Evolutionary conservation across 768 basidiomycete species (phyloP).

Genomic region (Scleroderma bovista): DNA sequence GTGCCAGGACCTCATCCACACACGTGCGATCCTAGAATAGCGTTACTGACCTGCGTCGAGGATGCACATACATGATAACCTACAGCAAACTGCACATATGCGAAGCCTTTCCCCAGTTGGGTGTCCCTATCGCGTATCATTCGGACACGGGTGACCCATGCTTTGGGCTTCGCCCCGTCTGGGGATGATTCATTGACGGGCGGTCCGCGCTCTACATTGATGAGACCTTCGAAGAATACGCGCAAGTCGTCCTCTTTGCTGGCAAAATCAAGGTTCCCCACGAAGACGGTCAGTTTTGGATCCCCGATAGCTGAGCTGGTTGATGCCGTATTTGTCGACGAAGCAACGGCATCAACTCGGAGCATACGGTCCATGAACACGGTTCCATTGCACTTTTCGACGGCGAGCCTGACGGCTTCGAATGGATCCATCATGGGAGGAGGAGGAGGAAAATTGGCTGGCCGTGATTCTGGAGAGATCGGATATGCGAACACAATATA

Average conservation of each 20-base stretch:
- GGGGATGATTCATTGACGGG: slow-evolving; percentile 32
- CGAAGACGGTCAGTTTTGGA: slow-evolving; percentile 80
- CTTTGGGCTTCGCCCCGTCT: slow-evolving; percentile 31
- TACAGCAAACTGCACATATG: slow-evolving; percentile 85
- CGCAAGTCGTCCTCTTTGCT: slow-evolving; percentile 88
- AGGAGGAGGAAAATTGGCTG: slow-evolving; percentile 47
- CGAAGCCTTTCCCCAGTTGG: slow-evolving; percentile 93
- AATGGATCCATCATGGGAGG: slow-evolving; percentile 56
- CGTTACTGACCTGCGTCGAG: background rate
- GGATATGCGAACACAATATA: slow-evolving; percentile 89
- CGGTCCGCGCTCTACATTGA: slow-evolving; percentile 65
- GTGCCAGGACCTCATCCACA: slow-evolving; percentile 86
- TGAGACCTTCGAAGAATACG: slow-evolving; percentile 75
- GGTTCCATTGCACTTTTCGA: slow-evolving; percentile 60
- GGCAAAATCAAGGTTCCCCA: slow-evolving; percentile 91
- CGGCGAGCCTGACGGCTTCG: slow-evolving; percentile 58
- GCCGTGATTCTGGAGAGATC: slow-evolving; percentile 33
- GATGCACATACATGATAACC: background rate
- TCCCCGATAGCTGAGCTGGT: slow-evolving; percentile 39
- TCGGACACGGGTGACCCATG: slow-evolving; percentile 82
- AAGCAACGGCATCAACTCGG: slow-evolving; percentile 62
- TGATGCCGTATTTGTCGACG: slow-evolving; percentile 20
- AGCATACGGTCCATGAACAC: slow-evolving; percentile 73
- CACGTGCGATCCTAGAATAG: slow-evolving; percentile 72
- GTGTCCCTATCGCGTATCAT: slow-evolving; percentile 87